These are phyloP conservation scores for Tuber magnatum DNA, from an alignment of 495 filamentous ascomycete genomes.

Conservation along the genomic window DNA sequence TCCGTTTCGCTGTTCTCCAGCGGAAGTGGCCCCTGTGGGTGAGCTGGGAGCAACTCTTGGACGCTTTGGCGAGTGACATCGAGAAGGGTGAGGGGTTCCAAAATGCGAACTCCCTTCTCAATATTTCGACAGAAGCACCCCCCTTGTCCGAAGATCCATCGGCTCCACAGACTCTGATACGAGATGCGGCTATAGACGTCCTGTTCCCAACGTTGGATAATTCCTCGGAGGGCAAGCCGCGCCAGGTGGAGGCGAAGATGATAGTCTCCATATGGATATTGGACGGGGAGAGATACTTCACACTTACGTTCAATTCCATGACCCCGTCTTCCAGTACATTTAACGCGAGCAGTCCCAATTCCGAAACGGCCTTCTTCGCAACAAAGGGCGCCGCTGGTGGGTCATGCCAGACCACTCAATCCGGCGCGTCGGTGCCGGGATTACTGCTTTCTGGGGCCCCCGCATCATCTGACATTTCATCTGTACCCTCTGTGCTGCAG, in stretches of 20 bases:
- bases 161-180: conserved; percentile 23
- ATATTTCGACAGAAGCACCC: conserved; percentile 12
- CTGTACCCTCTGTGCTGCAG: conserved; percentile 53
- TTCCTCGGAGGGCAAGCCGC: not conserved
- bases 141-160: conserved; percentile 16
- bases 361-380: conserved; percentile 17
- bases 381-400: conserved; percentile 22
- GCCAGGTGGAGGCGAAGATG: conserved; percentile 55
- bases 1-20: conserved; percentile 29
- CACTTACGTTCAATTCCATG: conserved; percentile 56
- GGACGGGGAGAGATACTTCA: conserved; percentile 55
- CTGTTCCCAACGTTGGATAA: conserved; percentile 19
- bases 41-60: conserved; percentile 52
- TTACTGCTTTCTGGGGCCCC: conserved; percentile 58
- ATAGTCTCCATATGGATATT: conserved; percentile 60
- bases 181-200: conserved; percentile 30
- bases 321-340: conserved; percentile 18
- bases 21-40: conserved; percentile 47
- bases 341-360: conserved; percentile 25
- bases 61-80: conserved; percentile 48
- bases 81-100: conserved; percentile 34
- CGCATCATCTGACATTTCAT: conserved; percentile 45
- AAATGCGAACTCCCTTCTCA: conserved; percentile 29
- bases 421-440: conserved; percentile 40
- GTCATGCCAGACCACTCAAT: conserved; percentile 32